Conservation (phyloP, 2,329 filamentous ascomycete genomes). For the Chlorencoelia australis region DNA sequence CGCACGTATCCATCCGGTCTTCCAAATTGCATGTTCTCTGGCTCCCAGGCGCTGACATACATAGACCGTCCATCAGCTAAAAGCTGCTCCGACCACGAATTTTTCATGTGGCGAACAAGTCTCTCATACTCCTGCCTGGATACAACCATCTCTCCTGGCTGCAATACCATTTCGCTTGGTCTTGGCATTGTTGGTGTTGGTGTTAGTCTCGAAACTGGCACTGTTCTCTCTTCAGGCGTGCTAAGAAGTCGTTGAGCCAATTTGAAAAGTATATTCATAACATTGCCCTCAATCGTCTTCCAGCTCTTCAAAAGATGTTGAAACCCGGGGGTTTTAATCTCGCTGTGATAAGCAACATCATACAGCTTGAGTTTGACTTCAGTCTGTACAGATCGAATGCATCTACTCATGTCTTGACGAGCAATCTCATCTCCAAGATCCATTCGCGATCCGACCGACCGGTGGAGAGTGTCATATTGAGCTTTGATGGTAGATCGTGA, state of each 20-base stretch:
- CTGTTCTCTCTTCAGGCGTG: neutral
- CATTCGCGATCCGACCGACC: conserved; percentile 2
- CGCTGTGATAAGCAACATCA: neutral
- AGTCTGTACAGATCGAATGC: conserved; percentile 1
- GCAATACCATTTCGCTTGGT: neutral
- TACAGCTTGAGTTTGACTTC: conserved; percentile 2
- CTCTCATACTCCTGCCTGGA: neutral
- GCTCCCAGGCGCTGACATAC: too few relatives aligned
- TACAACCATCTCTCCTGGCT: neutral
- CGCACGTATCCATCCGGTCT: too few relatives aligned
- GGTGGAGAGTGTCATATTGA: conserved; percentile 1
- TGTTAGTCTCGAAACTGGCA: neutral
- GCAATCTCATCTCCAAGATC: conserved; percentile 1
- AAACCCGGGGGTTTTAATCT: conserved; percentile 2
- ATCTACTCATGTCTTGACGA: neutral
- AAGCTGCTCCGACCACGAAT: conserved; percentile 2
- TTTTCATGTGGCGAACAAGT: conserved; percentile 1
- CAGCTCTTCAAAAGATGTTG: conserved; percentile 1
- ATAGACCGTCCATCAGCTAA: neutral
- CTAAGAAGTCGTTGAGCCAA: conserved; percentile 4
- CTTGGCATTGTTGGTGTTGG: neutral
- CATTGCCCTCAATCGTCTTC: conserved; percentile 2
- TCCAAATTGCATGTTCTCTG: too few relatives aligned
- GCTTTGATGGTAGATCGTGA: neutral
- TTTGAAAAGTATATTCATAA: neutral